Conservation (phyloP, 208 protist genomes). For the Leishmania lainsoni region DNA sequence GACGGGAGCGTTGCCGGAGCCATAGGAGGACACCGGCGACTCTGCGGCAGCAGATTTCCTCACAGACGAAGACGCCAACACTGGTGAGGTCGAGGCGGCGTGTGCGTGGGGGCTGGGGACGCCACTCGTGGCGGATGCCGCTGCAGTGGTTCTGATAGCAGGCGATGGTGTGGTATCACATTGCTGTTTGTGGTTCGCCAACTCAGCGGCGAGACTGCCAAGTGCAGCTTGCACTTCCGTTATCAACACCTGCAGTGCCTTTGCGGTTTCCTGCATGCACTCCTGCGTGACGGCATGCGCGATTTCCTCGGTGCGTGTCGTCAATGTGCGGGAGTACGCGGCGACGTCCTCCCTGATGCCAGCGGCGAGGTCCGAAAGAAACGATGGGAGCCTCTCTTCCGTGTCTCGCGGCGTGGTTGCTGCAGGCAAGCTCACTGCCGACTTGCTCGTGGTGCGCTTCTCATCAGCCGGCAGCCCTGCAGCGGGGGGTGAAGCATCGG, state of each 20-base stretch:
- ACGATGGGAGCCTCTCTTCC: neutral
- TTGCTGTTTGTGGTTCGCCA: neutral
- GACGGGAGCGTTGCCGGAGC: neutral
- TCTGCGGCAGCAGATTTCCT: neutral
- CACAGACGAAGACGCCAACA: neutral
- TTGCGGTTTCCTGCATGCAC: slow-evolving; percentile 3
- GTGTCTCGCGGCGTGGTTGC: neutral
- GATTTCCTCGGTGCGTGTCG: slow-evolving; percentile 9
- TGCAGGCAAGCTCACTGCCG: neutral
- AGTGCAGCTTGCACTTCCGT: slow-evolving; percentile 3
- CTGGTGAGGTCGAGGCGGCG: neutral
- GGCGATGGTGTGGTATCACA: neutral
- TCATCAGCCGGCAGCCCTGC: neutral
- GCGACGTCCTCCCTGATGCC: slow-evolving; percentile 7
- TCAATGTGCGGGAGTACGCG: slow-evolving; percentile 6
- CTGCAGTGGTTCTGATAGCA: neutral
- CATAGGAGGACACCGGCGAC: neutral
- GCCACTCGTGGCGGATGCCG: neutral
- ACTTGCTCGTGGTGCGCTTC: neutral
- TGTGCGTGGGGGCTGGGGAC: neutral
- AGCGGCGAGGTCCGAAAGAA: slow-evolving; percentile 16
- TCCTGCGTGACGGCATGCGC: slow-evolving; percentile 7
- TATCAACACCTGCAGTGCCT: slow-evolving; percentile 5
- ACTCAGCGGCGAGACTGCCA: neutral
- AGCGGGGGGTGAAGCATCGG: neutral